These are phyloP conservation scores for Karstenula rhodostoma DNA, from an alignment of 2,329 filamentous ascomycete species.

Conservation along the genomic window DNA sequence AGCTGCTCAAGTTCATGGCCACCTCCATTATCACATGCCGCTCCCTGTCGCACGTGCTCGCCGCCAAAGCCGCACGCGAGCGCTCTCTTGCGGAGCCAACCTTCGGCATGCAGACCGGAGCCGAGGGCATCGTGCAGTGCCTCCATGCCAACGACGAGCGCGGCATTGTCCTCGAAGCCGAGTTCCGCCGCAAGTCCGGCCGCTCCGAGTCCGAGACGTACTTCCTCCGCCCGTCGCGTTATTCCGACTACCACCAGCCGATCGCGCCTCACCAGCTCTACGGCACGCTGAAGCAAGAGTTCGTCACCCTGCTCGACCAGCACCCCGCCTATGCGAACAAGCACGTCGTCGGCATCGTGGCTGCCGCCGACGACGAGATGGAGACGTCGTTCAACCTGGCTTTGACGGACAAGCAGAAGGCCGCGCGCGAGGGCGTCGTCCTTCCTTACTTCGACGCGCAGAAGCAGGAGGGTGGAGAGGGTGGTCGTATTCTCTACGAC, in stretches of 20 bases:
- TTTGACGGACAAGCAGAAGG: slow-evolving; percentile 88
- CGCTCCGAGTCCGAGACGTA: slow-evolving; percentile 77
- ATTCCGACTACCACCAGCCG: slow-evolving; percentile 29
- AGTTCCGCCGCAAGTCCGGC: slow-evolving; percentile 84
- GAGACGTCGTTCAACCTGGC: slow-evolving; percentile 83
- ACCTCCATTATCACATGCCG: slow-evolving; percentile 82
- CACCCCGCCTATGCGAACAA: slow-evolving; percentile 59
- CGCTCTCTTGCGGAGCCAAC: slow-evolving; percentile 77
- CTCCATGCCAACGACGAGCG: slow-evolving; percentile 61
- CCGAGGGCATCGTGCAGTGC: slow-evolving; percentile 80
- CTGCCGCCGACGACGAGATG: slow-evolving; percentile 34
- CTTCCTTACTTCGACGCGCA: slow-evolving; percentile 98
- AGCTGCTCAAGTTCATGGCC: slow-evolving; percentile 81
- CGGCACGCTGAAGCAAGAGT: slow-evolving; percentile 57
- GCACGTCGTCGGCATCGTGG: slow-evolving; percentile 36
- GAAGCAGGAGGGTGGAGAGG: slow-evolving; percentile 77
- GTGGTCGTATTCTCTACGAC: slow-evolving; percentile 93
- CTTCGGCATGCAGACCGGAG: slow-evolving; percentile 79
- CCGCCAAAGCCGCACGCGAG: slow-evolving; percentile 77
- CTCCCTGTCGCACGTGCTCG: slow-evolving; percentile 77
- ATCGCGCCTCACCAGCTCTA: slow-evolving; percentile 15
- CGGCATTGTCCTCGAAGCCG: slow-evolving; percentile 81
- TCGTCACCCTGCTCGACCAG: slow-evolving; percentile 73
- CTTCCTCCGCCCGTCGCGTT: slow-evolving; percentile 52
- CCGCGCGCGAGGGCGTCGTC: slow-evolving; percentile 86